Percentiles rank a stretch among this genome's conserved stretches.
These are phyloP conservation scores for Ensete ventricosum DNA, from an alignment of 176 grass and related monocot species.

Conservation along the genomic window DNA sequence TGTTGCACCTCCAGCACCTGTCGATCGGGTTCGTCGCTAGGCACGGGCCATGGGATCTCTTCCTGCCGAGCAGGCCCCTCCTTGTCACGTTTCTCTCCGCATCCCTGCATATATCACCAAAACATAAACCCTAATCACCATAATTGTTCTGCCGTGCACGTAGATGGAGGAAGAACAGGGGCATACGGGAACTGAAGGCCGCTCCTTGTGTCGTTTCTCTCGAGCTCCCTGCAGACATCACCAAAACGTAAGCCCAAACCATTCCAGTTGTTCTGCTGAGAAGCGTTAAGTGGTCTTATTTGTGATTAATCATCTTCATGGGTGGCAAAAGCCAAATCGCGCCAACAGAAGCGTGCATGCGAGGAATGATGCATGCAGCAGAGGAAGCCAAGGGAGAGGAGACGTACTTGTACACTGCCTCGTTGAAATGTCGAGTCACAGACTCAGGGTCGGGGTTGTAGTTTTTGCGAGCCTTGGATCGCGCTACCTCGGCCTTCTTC, in stretches of 20 bases:
- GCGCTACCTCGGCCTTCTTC: constrained; percentile 27
- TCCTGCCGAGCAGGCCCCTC: constrained; percentile 34
- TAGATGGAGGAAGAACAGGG: no score
- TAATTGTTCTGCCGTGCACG: no score
- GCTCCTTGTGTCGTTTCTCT: no score
- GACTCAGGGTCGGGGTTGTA: constrained; percentile 43
- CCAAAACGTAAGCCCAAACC: no score
- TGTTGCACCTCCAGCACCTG: constrained; percentile 78
- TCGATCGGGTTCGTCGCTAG: constrained; percentile 80
- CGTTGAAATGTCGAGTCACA: constrained; percentile 30
- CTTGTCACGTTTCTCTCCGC: not conserved
- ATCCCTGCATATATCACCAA: no score
- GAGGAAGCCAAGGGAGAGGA: not conserved
- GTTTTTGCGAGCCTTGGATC: constrained; percentile 17
- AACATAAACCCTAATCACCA: no score
- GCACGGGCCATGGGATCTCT: constrained; percentile 27
- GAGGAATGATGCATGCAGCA: not conserved
- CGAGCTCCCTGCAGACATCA: no score
- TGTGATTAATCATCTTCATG: not conserved
- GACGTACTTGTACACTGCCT: constrained; percentile 42
- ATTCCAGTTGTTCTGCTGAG: no score
- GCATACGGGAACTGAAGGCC: no score
- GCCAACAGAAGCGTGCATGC: not conserved
- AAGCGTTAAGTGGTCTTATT: not conserved
- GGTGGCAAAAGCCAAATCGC: not conserved